phyloP scores from a whole-genome alignment of 1,284 basidiomycete genomes.

The Porodaedalea pini region DNA sequence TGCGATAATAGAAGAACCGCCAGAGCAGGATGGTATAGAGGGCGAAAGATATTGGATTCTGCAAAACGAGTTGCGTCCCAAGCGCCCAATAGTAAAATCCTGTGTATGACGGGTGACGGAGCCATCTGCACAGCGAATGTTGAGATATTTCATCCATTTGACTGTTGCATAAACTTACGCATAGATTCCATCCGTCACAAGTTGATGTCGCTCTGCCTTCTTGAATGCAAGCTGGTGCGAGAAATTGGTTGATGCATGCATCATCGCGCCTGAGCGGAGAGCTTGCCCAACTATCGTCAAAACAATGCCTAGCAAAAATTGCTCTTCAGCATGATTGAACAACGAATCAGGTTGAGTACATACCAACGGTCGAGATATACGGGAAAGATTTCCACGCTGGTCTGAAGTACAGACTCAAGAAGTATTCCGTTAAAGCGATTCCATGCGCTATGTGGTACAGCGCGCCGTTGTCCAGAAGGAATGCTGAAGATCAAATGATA shows the following conservation, averaged over 20 bases:
- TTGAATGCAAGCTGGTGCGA: slow-evolving; percentile 80
- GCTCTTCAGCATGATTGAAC: background rate
- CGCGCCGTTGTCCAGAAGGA: slow-evolving; percentile 87
- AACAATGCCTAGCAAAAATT: slow-evolving; percentile 47
- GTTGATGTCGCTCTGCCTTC: slow-evolving; percentile 70
- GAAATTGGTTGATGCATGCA: slow-evolving; percentile 91
- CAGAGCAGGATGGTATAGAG: slow-evolving; percentile 67
- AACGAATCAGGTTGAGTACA: slow-evolving; percentile 9
- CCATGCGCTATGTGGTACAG: slow-evolving; percentile 86
- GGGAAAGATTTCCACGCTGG: slow-evolving; percentile 55
- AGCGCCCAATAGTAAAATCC: slow-evolving; percentile 99
- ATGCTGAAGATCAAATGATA: slow-evolving; percentile 53
- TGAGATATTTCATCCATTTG: background rate
- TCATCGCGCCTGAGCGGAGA: slow-evolving; percentile 89
- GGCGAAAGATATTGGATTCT: slow-evolving; percentile 77
- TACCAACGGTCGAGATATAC: slow-evolving; percentile 58
- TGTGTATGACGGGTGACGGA: slow-evolving; percentile 93
- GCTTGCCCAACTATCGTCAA: slow-evolving; percentile 72
- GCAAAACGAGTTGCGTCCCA: slow-evolving; percentile 90
- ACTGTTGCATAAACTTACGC: slow-evolving; percentile 52
- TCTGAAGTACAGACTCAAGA: slow-evolving; percentile 65
- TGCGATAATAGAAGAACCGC: slow-evolving; percentile 85
- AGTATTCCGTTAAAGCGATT: slow-evolving; percentile 77
- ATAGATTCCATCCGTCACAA: slow-evolving; percentile 87
- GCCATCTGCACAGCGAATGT: slow-evolving; percentile 52